Conservation (phyloP, 495 filamentous ascomycete species). For the Xylaria grammica region DNA sequence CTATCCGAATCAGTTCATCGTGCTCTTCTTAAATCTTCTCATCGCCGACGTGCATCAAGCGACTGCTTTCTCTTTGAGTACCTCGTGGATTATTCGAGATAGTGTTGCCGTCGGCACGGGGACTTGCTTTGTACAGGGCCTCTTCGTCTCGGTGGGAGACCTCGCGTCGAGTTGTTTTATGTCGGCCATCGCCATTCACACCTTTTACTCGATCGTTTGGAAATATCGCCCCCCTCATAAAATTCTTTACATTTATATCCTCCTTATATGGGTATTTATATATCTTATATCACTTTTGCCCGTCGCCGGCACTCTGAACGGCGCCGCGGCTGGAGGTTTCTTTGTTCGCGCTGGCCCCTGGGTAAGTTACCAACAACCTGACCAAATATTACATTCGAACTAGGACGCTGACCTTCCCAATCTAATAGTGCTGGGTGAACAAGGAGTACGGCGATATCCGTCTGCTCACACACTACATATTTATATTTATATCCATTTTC, state of each 20-base stretch:
- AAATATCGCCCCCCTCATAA: conserved; percentile 61
- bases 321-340: conserved; percentile 53
- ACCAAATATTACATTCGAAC: neutral
- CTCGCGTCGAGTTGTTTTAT: conserved; percentile 73
- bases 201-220: conserved; percentile 67
- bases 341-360: conserved; percentile 67
- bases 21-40: conserved; percentile 76
- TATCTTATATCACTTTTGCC: conserved; percentile 63
- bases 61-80: conserved; percentile 68
- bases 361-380: conserved; percentile 48
- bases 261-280: conserved; percentile 63
- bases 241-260: conserved; percentile 56
- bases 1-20: conserved; percentile 68
- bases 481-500: conserved; percentile 75
- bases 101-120: conserved; percentile 60
- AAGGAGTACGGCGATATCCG: conserved; percentile 63
- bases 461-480: conserved; percentile 78
- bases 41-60: conserved; percentile 76
- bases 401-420: conserved; percentile 13
- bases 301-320: conserved; percentile 53
- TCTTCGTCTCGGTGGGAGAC: conserved; percentile 74
- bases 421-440: conserved; percentile 72
- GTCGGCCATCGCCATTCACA: conserved; percentile 71
- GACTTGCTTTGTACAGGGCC: conserved; percentile 72
- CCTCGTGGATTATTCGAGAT: conserved; percentile 62